A percentile compares a stretch with the other conserved stretches of the same genome.
Conservation (phyloP, 1,139 yeast species). For the Hyphopichia pseudoburtonii region DNA sequence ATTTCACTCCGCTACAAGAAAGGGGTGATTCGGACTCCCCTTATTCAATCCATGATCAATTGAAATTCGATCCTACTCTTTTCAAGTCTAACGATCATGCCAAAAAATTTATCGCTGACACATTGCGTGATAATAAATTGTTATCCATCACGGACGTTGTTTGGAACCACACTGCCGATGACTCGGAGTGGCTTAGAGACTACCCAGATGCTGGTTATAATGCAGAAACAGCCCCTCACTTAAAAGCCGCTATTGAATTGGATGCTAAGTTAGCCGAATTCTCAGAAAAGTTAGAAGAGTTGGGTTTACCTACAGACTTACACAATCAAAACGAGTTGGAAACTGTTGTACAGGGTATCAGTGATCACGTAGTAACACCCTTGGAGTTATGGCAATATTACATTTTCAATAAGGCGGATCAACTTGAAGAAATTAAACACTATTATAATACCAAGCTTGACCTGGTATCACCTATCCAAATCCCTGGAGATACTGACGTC, state of each 20-base stretch:
- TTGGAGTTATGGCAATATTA: constrained; percentile 87
- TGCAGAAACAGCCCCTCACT: constrained; percentile 83
- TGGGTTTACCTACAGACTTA: constrained; percentile 62
- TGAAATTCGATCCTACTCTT: constrained; percentile 64
- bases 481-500: constrained; percentile 32
- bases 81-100: constrained; percentile 49
- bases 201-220: constrained; percentile 94
- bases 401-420: constrained; percentile 55
- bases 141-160: constrained; percentile 89
- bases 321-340: constrained; percentile 53
- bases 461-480: constrained; percentile 23
- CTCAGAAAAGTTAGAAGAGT: constrained; percentile 51
- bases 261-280: constrained; percentile 68
- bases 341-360: constrained; percentile 62
- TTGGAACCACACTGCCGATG: constrained; percentile 91
- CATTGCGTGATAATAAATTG: constrained; percentile 59
- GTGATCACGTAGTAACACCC: constrained; percentile 61
- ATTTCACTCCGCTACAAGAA: constrained; percentile 89
- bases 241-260: constrained; percentile 78
- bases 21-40: constrained; percentile 92
- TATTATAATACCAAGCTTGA: constrained; percentile 36
- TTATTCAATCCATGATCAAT: constrained; percentile 85
- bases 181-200: constrained; percentile 79
- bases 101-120: constrained; percentile 21
- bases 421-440: constrained; percentile 32